A percentile compares a stretch with the other conserved stretches of the same genome.
These are phyloP conservation scores for Beauveria sp. DNA, from an alignment of 2,329 filamentous ascomycete species.

Conservation along the genomic window DNA sequence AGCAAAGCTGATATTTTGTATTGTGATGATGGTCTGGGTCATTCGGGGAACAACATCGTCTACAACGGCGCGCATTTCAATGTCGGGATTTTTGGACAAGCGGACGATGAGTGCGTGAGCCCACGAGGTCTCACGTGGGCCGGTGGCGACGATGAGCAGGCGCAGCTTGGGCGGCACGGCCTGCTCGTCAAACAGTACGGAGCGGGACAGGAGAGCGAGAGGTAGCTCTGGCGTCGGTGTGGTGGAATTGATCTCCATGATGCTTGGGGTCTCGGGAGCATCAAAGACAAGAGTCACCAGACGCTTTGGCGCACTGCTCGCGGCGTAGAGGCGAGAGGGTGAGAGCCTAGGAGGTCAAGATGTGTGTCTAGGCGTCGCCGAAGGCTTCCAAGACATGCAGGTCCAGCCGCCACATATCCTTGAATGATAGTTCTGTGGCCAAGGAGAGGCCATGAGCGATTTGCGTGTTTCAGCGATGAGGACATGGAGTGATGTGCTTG, in stretches of 20 bases:
- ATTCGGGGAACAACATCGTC: constrained; percentile 58
- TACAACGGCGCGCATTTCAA: constrained; percentile 54
- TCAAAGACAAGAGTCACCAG: neutral
- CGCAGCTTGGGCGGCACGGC: constrained; percentile 40
- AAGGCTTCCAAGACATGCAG: constrained; percentile 26
- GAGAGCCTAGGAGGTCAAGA: too few relatives aligned
- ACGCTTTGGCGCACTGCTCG: neutral
- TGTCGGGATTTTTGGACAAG: constrained; percentile 56
- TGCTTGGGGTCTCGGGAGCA: neutral
- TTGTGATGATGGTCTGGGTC: constrained; percentile 53
- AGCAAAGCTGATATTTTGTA: constrained; percentile 43
- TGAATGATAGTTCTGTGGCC: neutral
- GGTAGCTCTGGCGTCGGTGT: constrained; percentile 15
- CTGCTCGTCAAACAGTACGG: constrained; percentile 30
- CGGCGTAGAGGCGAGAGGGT: neutral
- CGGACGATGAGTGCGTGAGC: constrained; percentile 59
- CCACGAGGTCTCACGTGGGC: constrained; percentile 56
- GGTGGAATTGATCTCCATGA: neutral
- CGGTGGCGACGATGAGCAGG: constrained; percentile 59
- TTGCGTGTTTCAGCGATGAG: neutral
- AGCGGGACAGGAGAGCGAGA: constrained; percentile 24
- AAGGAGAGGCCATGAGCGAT: neutral
- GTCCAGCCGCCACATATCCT: constrained; percentile 18
- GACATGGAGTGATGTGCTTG: neutral
- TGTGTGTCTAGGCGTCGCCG: constrained; percentile 8